Percentiles rank a stretch among this genome's conserved stretches.
Conservation (phyloP, 805 yeast species). For the Yarrowia sp. region DNA sequence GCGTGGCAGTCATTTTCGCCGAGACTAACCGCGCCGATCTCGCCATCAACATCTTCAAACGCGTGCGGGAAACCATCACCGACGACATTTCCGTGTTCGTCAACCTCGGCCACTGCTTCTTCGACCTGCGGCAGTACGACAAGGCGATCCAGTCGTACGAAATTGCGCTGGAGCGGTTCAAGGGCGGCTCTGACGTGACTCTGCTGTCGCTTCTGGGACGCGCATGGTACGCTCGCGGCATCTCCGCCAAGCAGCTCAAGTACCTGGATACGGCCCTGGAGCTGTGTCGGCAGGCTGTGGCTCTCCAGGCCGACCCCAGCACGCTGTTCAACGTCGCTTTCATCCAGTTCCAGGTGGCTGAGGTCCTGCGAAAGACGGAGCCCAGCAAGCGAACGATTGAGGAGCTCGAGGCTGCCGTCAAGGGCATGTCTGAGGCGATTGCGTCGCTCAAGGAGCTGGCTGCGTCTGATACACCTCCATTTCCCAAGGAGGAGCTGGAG, state of each 20-base stretch:
- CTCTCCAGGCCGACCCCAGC: conserved; percentile 44
- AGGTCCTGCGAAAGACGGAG: conserved; percentile 63
- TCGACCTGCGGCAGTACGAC: conserved; percentile 76
- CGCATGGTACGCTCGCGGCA: conserved; percentile 83
- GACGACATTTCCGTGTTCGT: conserved; percentile 79
- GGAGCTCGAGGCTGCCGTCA: conserved; percentile 57
- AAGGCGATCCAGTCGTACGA: conserved; percentile 88
- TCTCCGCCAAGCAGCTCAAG: conserved; percentile 60
- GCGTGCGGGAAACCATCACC: conserved; percentile 76
- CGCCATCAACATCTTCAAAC: conserved; percentile 83
- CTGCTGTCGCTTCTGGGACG: conserved; percentile 73
- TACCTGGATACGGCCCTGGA: conserved; percentile 61
- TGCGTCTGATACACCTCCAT: conserved; percentile 64
- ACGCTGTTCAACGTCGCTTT: conserved; percentile 78
- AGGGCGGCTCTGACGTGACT: conserved; percentile 59
- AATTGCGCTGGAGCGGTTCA: conserved; percentile 65
- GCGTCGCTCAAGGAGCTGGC: conserved; percentile 56
- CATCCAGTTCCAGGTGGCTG: conserved; percentile 83
- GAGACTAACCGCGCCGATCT: conserved; percentile 66
- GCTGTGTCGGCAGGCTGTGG: conserved; percentile 57
- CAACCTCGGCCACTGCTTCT: conserved; percentile 82
- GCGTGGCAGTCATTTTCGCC: conserved; percentile 88
- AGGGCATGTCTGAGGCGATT: conserved; percentile 63
- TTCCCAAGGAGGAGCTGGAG: conserved; percentile 72
- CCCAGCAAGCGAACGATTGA: conserved; percentile 57